Evolutionary conservation across 441 rosid species (phyloP).

Genomic region (Bruguiera hainesii): DNA sequence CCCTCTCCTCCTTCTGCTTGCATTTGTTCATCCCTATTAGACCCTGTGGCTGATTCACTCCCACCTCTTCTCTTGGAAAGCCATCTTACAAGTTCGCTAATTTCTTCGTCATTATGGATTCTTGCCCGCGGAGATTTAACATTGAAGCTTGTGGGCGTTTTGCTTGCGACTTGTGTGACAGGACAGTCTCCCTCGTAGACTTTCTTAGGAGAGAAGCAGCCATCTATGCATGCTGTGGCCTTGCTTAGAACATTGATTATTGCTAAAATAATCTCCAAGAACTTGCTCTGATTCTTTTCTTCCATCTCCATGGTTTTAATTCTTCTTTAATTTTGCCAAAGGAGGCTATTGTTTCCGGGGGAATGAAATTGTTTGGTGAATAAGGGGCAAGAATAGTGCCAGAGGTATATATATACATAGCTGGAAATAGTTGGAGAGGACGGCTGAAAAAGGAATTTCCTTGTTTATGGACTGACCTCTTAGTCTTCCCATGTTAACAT

Average conservation of each 20-base stretch:
- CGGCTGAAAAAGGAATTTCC: too few species aligned
- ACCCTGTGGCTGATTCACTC: neutral
- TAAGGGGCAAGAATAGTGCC: too few species aligned
- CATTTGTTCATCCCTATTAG: neutral
- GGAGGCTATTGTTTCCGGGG: too few species aligned
- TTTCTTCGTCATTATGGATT: slow-evolving; percentile 5
- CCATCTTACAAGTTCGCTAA: slow-evolving; percentile 10
- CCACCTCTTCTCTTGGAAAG: slow-evolving; percentile 10
- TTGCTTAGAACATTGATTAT: slow-evolving; percentile 23
- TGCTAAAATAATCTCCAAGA: slow-evolving; percentile 17
- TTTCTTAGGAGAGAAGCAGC: slow-evolving; percentile 16
- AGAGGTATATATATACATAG: too few species aligned
- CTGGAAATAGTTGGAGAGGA: too few species aligned
- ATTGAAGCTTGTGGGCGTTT: slow-evolving; percentile 24
- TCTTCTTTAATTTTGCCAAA: too few species aligned
- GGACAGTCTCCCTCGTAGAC: slow-evolving; percentile 16
- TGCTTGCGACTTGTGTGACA: neutral
- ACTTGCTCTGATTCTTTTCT: slow-evolving; percentile 17
- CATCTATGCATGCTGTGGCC: slow-evolving; percentile 24
- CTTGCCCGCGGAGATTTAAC: slow-evolving; percentile 13
- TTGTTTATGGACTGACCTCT: too few species aligned
- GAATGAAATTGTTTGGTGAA: too few species aligned
- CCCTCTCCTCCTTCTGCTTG: too few species aligned
- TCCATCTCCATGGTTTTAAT: slow-evolving; percentile 10
- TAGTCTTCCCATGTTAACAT: too few species aligned